These are phyloP conservation scores for Isatis tinctoria DNA, from an alignment of 345 rosid species.

Conservation along the genomic window DNA sequence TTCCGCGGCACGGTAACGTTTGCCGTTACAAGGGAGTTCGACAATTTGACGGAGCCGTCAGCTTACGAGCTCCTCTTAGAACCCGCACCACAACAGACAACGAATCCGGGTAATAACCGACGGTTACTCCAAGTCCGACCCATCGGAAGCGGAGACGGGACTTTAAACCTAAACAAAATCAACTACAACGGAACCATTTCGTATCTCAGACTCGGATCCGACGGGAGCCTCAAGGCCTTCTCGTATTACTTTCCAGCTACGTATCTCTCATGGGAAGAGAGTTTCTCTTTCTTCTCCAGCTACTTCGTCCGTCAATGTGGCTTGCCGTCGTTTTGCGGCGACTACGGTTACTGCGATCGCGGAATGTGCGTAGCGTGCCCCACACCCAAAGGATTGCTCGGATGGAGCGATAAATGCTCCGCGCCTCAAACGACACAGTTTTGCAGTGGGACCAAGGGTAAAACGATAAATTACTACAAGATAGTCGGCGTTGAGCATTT, in stretches of 20 bases:
- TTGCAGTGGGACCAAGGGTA: constrained; percentile 12
- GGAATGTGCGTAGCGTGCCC: constrained; percentile 36
- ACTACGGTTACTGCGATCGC: constrained; percentile 29
- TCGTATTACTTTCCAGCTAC: constrained; percentile 38
- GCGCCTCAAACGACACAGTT: constrained; percentile 19
- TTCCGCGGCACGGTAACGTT: constrained; percentile 31
- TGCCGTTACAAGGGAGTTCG: not conserved
- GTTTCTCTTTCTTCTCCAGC: constrained; percentile 42
- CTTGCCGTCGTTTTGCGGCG: constrained; percentile 35
- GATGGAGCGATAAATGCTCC: constrained; percentile 44
- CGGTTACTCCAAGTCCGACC: constrained; percentile 28
- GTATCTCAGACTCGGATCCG: constrained; percentile 40
- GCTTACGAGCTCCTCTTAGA: constrained; percentile 26
- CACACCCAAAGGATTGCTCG: constrained; percentile 26
- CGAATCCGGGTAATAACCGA: constrained; percentile 17
- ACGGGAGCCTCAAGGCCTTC: constrained; percentile 51
- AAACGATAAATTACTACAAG: constrained; percentile 25
- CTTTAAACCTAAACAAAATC: constrained; percentile 31
- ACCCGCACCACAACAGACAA: constrained; percentile 24
- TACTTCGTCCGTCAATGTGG: constrained; percentile 35
- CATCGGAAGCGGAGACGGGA: not conserved
- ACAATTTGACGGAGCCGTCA: constrained; percentile 20
- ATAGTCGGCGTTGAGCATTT: constrained; percentile 55
- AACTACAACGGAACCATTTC: constrained; percentile 49
- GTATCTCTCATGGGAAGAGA: constrained; percentile 37